A percentile compares a stretch with the other conserved stretches of the same genome.
Conservation (phyloP, 768 basidiomycete species). For the Boletus subcaerulescens region DNA sequence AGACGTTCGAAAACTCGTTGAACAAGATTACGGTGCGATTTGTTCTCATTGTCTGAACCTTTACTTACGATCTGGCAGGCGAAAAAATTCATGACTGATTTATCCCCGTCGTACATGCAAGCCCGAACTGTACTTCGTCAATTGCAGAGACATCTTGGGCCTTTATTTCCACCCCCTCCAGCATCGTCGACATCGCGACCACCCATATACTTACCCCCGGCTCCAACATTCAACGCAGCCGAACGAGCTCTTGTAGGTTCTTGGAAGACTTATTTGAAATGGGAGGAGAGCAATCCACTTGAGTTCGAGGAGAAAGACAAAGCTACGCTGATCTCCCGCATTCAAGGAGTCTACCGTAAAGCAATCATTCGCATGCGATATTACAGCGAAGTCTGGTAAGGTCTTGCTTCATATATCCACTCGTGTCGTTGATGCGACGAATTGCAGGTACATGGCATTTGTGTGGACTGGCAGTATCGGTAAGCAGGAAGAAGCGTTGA, state of each 20-base stretch:
- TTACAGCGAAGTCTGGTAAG: conserved; percentile 91
- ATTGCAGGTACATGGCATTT: conserved; percentile 83
- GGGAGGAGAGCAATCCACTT: conserved; percentile 93
- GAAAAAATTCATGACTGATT: conserved; percentile 92
- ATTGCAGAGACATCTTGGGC: conserved; percentile 64
- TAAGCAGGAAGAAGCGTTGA: conserved; percentile 76
- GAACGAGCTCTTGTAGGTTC: conserved; percentile 76
- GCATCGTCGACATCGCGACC: conserved; percentile 40
- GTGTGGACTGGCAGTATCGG: conserved; percentile 74
- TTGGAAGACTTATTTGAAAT: conserved; percentile 93
- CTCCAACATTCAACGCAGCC: conserved; percentile 67
- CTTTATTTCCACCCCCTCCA: conserved; percentile 53
- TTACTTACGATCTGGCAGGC: conserved; percentile 46
- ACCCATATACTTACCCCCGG: conserved; percentile 59
- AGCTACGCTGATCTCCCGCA: conserved; percentile 58
- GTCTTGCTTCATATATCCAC: neutral
- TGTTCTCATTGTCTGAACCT: neutral
- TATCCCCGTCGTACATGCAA: conserved; percentile 94
- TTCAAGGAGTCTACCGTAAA: conserved; percentile 84
- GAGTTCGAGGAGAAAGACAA: conserved; percentile 87
- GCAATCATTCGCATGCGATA: conserved; percentile 91
- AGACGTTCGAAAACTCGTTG: conserved; percentile 83
- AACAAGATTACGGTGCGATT: conserved; percentile 77
- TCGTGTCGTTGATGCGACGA: conserved; percentile 11
- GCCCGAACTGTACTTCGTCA: conserved; percentile 87